These are phyloP conservation scores for Phyllosticta citrichinensis DNA, from an alignment of 2,329 filamentous ascomycete species.

Conservation along the genomic window DNA sequence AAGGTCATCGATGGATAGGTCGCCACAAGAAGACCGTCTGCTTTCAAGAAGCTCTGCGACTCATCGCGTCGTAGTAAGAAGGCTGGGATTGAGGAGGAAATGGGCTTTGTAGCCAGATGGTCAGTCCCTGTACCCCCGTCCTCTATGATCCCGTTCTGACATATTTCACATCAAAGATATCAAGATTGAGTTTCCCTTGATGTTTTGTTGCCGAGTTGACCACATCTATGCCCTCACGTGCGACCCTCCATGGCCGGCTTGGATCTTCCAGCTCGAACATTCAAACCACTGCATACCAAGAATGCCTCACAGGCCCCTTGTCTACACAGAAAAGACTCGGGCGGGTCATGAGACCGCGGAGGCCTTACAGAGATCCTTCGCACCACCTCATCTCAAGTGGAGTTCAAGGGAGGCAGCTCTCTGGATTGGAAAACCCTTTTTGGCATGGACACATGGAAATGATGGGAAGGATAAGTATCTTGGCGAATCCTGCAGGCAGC, in stretches of 20 bases:
- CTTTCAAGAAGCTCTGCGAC: not conserved
- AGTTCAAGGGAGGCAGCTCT: not conserved
- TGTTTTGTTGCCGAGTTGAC: not conserved
- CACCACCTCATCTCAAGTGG: not conserved
- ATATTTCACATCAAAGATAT: constrained; percentile 3
- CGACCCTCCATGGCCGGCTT: not conserved
- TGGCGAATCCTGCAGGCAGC: not conserved
- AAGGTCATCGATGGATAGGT: not conserved
- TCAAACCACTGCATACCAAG: no score
- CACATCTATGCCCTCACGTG: not conserved
- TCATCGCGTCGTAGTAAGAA: not conserved
- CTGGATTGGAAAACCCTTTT: not conserved
- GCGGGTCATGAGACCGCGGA: no score
- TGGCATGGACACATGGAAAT: not conserved
- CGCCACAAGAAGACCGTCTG: not conserved
- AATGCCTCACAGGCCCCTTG: no score
- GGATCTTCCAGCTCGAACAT: not conserved
- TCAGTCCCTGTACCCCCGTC: not conserved
- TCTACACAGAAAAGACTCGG: no score
- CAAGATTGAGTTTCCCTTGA: constrained; percentile 6
- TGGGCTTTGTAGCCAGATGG: constrained; percentile 14
- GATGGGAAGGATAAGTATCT: not conserved
- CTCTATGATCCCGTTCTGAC: not conserved
- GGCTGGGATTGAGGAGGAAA: constrained; percentile 12
- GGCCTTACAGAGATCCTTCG: no score